Percentiles rank a stretch among this genome's conserved stretches.
Evolutionary conservation across 352 stramenopile genomes (phyloP).

Genomic region (Halophytophthora polymorphica): DNA sequence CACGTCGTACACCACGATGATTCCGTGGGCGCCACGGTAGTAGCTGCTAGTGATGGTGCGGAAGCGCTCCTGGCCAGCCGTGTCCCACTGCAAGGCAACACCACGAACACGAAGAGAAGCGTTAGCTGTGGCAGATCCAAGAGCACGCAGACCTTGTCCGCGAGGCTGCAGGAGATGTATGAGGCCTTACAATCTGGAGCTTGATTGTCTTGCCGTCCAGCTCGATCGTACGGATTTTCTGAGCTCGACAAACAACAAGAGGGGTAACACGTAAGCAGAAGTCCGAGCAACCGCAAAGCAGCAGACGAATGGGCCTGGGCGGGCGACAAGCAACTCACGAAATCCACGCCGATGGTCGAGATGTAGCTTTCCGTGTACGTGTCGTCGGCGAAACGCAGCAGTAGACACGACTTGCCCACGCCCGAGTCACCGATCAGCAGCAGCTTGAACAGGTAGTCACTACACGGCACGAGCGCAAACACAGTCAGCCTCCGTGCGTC

Average conservation of each 20-base stretch:
- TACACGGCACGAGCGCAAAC: conserved; percentile 23
- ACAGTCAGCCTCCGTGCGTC: conserved; percentile 10
- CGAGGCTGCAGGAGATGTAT: no score
- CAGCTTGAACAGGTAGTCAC: conserved; percentile 99
- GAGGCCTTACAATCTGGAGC: conserved; percentile 94
- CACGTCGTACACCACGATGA: conserved; percentile 99
- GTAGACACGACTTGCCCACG: conserved; percentile 98
- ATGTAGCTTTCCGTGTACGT: conserved; percentile 99
- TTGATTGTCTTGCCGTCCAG: conserved; percentile 99
- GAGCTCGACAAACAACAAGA: conserved; percentile 10
- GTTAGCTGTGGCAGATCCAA: not conserved
- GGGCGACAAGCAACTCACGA: conserved; percentile 82
- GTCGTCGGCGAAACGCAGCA: conserved; percentile 99
- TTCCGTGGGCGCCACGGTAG: conserved; percentile 98
- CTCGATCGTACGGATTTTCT: conserved; percentile 99
- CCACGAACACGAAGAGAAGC: not conserved
- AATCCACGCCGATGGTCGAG: conserved; percentile 99
- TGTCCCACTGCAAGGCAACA: conserved; percentile 92
- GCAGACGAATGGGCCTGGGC: not conserved
- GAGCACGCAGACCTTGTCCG: not conserved
- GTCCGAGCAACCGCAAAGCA: conserved; percentile 2
- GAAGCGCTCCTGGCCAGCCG: conserved; percentile 99
- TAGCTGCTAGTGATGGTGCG: conserved; percentile 99
- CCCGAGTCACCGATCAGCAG: conserved; percentile 97
- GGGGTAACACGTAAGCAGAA: conserved; percentile 15